These are phyloP conservation scores for Paecilomyces sp. DNA, from an alignment of 2,329 filamentous ascomycete species.

Conservation along the genomic window DNA sequence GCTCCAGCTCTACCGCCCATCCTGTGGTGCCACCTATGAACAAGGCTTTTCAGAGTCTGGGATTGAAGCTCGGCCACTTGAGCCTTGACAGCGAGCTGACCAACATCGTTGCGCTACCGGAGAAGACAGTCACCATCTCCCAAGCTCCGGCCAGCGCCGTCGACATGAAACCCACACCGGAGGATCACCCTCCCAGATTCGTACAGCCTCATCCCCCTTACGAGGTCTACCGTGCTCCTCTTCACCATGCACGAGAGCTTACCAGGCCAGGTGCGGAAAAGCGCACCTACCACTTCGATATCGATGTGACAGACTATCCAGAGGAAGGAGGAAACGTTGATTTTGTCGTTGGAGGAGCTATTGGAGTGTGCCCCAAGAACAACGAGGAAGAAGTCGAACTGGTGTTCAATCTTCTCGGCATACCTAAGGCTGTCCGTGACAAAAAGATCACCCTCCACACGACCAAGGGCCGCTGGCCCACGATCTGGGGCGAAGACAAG, in stretches of 20 bases:
- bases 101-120: conserved; percentile 63
- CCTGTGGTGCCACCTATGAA: conserved; percentile 64
- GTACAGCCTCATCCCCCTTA: conserved; percentile 94
- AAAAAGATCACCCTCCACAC: conserved; percentile 77
- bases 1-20: conserved; percentile 32
- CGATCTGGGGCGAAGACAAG: conserved; percentile 91
- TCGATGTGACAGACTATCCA: conserved; percentile 93
- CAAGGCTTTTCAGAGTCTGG: conserved; percentile 71
- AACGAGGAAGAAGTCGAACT: conserved; percentile 69
- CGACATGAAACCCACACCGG: conserved; percentile 26
- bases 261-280: conserved; percentile 88
- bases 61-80: conserved; percentile 68
- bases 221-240: conserved; percentile 80
- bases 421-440: conserved; percentile 76
- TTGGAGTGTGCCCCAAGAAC: conserved; percentile 89
- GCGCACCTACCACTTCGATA: conserved; percentile 93
- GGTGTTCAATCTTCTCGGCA: conserved; percentile 70
- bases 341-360: conserved; percentile 93
- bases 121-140: conserved; percentile 64
- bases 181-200: conserved; percentile 70
- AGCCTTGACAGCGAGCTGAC: conserved; percentile 64
- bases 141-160: conserved; percentile 27
- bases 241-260: conserved; percentile 77
- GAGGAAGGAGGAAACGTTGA: conserved; percentile 71
- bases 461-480: conserved; percentile 80